Conservation (phyloP, 345 rosid genomes). For the Ceriops zippeliana region DNA sequence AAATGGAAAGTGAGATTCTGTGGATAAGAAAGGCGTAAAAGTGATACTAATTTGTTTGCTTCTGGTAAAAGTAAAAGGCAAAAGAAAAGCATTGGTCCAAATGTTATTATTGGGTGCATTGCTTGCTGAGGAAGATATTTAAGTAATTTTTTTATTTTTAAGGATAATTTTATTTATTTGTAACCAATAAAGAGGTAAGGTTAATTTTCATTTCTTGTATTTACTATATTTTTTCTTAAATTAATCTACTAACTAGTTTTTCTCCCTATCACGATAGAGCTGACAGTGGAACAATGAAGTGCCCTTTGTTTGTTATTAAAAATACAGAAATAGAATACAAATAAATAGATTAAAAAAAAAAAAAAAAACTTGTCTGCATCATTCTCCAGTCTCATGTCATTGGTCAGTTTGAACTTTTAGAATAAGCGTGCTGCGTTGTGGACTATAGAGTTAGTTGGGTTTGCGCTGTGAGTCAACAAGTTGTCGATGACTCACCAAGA, state of each 20-base stretch:
- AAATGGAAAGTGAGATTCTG: neutral
- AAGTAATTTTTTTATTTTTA: too few relatives aligned
- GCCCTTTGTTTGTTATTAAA: neutral
- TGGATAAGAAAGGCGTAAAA: neutral
- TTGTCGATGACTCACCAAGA: neutral
- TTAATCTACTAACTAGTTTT: too few relatives aligned
- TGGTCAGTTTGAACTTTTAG: too few relatives aligned
- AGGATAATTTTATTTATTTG: too few relatives aligned
- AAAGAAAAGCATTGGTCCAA: constrained; percentile 13
- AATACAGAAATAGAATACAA: too few relatives aligned
- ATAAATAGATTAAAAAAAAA: too few relatives aligned
- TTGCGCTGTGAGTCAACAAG: neutral
- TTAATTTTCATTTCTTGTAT: too few relatives aligned
- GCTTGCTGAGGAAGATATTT: constrained; percentile 28
- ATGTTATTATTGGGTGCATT: constrained; percentile 31
- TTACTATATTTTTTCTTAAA: too few relatives aligned
- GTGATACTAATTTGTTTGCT: constrained; percentile 21
- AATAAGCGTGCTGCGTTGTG: too few relatives aligned
- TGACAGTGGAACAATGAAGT: neutral
- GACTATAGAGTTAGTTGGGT: neutral
- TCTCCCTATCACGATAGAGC: neutral
- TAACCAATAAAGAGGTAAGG: too few relatives aligned
- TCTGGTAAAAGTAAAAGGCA: constrained; percentile 9
- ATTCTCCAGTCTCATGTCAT: too few relatives aligned
- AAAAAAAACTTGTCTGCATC: too few relatives aligned